A percentile compares a stretch with the other conserved stretches of the same genome.
phyloP scores from a whole-genome alignment of 2,329 filamentous ascomycete genomes.

The Hypoxylon sp. region DNA sequence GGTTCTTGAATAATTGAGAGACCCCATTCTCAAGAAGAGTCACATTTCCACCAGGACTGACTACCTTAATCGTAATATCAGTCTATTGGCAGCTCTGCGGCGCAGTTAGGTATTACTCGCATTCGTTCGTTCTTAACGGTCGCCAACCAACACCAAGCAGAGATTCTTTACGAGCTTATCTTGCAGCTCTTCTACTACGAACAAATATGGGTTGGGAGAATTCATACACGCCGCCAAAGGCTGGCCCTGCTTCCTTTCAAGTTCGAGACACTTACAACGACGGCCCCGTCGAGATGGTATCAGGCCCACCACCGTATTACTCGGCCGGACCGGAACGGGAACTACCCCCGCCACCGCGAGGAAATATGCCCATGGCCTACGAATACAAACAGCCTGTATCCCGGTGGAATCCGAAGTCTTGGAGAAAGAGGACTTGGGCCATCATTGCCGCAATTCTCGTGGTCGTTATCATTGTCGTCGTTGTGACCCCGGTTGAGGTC shows the following conservation, averaged over 20 bases:
- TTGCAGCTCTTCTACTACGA: constrained; percentile 8
- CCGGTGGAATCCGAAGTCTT: constrained; percentile 65
- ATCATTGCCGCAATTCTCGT: constrained; percentile 56
- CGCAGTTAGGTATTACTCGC: constrained; percentile 25
- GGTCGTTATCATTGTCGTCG: constrained; percentile 61
- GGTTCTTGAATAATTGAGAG: constrained; percentile 16
- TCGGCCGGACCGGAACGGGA: constrained; percentile 28
- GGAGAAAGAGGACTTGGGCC: constrained; percentile 66
- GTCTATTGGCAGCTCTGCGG: constrained; percentile 30
- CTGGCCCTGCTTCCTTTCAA: constrained; percentile 44
- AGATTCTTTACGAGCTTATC: constrained; percentile 29
- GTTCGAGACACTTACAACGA: constrained; percentile 37
- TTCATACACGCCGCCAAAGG: constrained; percentile 33
- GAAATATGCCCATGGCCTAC: constrained; percentile 42
- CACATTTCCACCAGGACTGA: constrained; percentile 7
- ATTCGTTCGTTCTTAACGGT: constrained; percentile 18
- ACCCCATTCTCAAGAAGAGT: constrained; percentile 7
- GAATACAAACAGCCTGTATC: constrained; percentile 28
- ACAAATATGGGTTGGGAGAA: constrained; percentile 48
- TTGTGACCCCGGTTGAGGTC: constrained; percentile 63
- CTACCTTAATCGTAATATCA: constrained; percentile 25
- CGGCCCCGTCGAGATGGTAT: constrained; percentile 43
- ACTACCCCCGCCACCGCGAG: constrained; percentile 32
- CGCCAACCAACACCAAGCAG: constrained; percentile 14
- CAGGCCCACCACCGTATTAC: constrained; percentile 39